Evolutionary conservation across 805 yeast species (phyloP).

Genomic region (Candida berthetii): DNA sequence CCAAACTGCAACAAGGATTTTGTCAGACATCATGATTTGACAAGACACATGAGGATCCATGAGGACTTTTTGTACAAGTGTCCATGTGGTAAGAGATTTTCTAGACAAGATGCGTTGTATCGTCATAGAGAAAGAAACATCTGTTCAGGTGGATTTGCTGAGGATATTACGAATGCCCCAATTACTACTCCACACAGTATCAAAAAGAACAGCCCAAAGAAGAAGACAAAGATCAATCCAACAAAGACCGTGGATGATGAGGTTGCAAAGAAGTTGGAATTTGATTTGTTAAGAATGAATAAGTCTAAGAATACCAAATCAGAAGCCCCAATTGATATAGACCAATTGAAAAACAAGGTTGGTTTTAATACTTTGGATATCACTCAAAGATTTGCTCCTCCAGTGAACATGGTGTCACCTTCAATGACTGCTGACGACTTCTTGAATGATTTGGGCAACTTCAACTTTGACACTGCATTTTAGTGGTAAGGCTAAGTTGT

Average conservation of each 20-base stretch:
- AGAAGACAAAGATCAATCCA: constrained; percentile 2
- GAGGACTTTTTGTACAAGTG: constrained; percentile 66
- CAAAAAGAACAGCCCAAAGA: neutral
- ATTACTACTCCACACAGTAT: neutral
- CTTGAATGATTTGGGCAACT: neutral
- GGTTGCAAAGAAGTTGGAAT: constrained; percentile 16
- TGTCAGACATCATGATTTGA: constrained; percentile 92
- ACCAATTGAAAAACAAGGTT: neutral
- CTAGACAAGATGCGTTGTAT: constrained; percentile 82
- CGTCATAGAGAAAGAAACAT: constrained; percentile 77
- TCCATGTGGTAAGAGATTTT: constrained; percentile 91
- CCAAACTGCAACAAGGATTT: constrained; percentile 73
- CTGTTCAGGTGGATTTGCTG: constrained; percentile 64
- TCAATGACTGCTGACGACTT: neutral
- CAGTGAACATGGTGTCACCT: neutral
- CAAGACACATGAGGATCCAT: constrained; percentile 87
- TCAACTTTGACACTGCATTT: too few relatives aligned
- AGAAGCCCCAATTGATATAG: neutral
- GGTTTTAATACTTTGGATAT: constrained; percentile 1
- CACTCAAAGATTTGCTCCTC: neutral
- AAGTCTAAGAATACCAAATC: neutral
- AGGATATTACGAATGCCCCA: constrained; percentile 7
- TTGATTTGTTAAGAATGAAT: constrained; percentile 5
- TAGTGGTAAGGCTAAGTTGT: too few relatives aligned
- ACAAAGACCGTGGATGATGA: constrained; percentile 9